Base-by-base conservation (phyloP, 805 yeast genomes). In the Teunomyces stri region DNA sequence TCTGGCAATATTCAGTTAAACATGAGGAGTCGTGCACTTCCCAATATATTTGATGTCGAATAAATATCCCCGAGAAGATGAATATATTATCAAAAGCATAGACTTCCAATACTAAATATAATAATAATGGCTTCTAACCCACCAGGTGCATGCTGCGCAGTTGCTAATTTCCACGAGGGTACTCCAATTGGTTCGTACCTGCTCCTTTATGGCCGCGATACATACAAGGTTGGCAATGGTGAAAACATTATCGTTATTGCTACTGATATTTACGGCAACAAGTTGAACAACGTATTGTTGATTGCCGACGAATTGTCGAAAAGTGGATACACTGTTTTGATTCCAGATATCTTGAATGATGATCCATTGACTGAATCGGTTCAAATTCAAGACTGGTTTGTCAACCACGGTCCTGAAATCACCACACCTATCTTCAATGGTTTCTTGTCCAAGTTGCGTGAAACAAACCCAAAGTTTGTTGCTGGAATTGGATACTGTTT, bases 181-280 rank as follows among this genome's bases (percentile, higher is more conserved):
- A 54, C 55, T 2, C 56, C 67, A 13, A 45, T 34, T 3, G 71
- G 71, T 2, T 29, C 49, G 2, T 53, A 47, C 48, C 47, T 53
- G 27, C 28, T 49, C 10, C 49, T 62, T 11, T 51, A 44, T 37
- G 71, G 69, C 7, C 53, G 65, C 41, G 59, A 59, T 31, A 50
- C 68, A 16, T 66, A 66, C 47, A 60, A 56, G 13, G 49, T 59
- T 6, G 71, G 71, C 31, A 51, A 54, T 25, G 44, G 52, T 43
- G 53, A 58, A 1, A 40, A 51, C 45, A 45, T 56, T 7, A 49
- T 64, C 11, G 65, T 66, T 15, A 56, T 66, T 33, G 35, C 58
- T 29, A 58, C 67, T 22, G 71, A 65, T 39, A 53, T 64, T 45
- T 60, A 48, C 45, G 70, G 71, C 28, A 46, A 65, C 60, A 56